Evolutionary conservation across 139 green algal genomes (phyloP), one percentile per base, ranked within the genome.

Genomic region (Pleodorina starrii): DNA sequence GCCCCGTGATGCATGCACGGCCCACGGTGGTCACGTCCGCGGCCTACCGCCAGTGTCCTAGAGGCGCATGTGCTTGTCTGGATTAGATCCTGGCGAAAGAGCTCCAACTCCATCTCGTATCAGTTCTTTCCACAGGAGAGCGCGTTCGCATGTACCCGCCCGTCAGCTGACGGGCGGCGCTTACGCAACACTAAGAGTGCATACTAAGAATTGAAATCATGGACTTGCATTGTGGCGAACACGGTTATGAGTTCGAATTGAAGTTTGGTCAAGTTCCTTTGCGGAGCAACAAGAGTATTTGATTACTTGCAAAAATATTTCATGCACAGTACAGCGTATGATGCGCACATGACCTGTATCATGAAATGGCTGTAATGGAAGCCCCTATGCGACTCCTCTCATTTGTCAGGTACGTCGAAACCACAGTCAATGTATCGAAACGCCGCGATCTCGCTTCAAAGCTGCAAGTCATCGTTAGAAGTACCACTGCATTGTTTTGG

Each of bases 71-170:
- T 91, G 29, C 36, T 87, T 10, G 91, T 96, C 46, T 95, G 94
- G 48, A 95, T 54, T 17, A 96, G 76, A 51, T 95, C 93, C 60
- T 95, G 93, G 40, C 93, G 80, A 17, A 90, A 90, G 7, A 96
- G 71, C 32, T 96, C 89, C 21, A 96, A 80, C 91, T 96, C 87
- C 93, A 96, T 93, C 36, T 27, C 89, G 48, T 85, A 35, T 21
- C 3, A 57, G 17, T 51, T 40, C 57, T 43, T 76, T 40, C 57
- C 5, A 51, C 75, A 50, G 54, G 43, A 59, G 50, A 50, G 38
- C 68, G 68, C 68, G 68, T 32, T 80, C 40, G 25, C 72, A 80
- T 80, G 72, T 54, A 40, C 72, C 75, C 75, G 46, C 75, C 75
- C 75, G 75, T 66, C 75, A 29, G 44, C 10, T 63, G 75, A 68